A percentile compares a stretch with the other conserved stretches of the same genome.
Conservation (phyloP, 345 rosid genomes). For the Hibiscus tridactylites region DNA sequence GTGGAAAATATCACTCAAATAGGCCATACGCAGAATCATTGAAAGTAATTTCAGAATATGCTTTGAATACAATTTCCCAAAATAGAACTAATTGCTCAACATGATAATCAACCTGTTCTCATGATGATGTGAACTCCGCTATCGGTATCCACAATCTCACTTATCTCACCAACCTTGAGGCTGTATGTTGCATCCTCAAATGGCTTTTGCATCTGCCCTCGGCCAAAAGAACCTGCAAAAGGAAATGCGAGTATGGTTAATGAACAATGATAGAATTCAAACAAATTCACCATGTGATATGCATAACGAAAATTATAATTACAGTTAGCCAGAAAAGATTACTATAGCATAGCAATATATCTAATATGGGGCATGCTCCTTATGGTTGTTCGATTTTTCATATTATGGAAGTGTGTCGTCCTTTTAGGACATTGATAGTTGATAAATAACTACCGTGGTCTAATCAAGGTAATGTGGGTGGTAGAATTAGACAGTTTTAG, state of each 20-base stretch:
- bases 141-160: conserved; percentile 84
- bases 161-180: conserved; percentile 80
- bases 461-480: no score
- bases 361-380: no score
- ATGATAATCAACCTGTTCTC: conserved; percentile 60
- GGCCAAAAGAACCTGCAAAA: conserved; percentile 66
- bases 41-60: not conserved
- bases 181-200: conserved; percentile 79
- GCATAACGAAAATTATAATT: not conserved
- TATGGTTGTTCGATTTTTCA: no score
- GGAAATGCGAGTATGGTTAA: not conserved
- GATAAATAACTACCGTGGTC: no score
- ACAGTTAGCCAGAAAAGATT: no score
- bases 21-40: not conserved
- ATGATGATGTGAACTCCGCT: conserved; percentile 85
- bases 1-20: not conserved
- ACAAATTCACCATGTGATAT: not conserved
- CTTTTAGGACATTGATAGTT: no score
- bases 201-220: conserved; percentile 97
- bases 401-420: no score
- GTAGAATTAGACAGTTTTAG: no score
- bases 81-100: conserved; percentile 1
- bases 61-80: not conserved
- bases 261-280: not conserved
- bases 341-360: no score